Evolutionary conservation across 2,329 filamentous ascomycete genomes (phyloP).

Genomic region (Periconia sp.): DNA sequence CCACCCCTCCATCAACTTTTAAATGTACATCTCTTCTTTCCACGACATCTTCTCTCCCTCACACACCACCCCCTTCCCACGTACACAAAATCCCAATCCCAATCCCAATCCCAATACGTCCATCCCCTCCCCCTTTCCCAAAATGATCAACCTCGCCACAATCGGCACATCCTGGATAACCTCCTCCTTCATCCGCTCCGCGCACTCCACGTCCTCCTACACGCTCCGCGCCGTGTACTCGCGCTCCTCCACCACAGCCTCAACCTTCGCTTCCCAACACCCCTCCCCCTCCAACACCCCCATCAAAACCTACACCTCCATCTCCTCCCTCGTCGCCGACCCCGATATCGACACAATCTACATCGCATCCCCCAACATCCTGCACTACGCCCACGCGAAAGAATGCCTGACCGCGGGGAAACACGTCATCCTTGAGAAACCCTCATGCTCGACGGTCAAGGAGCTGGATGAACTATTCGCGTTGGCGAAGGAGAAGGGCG

Average conservation of each 20-base stretch:
- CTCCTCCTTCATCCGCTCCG: slow-evolving; percentile 48
- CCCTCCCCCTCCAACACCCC: slow-evolving; percentile 7
- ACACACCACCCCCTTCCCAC: neutral
- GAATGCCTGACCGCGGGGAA: slow-evolving; percentile 47
- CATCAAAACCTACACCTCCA: slow-evolving; percentile 42
- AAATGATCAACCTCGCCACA: slow-evolving; percentile 47
- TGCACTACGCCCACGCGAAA: slow-evolving; percentile 51
- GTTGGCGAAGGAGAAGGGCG: slow-evolving; percentile 43
- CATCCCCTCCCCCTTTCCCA: neutral
- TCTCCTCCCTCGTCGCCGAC: slow-evolving; percentile 44
- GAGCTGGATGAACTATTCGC: slow-evolving; percentile 49
- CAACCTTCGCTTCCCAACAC: slow-evolving; percentile 48
- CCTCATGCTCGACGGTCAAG: slow-evolving; percentile 45
- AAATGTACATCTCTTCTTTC: too few relatives aligned
- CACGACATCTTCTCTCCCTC: neutral
- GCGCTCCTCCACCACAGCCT: slow-evolving; percentile 46
- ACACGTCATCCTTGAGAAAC: slow-evolving; percentile 55
- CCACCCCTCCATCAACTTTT: too few relatives aligned
- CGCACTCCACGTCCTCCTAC: slow-evolving; percentile 48
- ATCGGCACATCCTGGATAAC: slow-evolving; percentile 56
- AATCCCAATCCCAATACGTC: neutral
- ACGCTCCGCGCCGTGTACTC: slow-evolving; percentile 51
- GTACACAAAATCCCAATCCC: neutral
- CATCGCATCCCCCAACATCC: slow-evolving; percentile 53
- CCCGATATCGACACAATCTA: slow-evolving; percentile 47